Evolutionary conservation across 371 early-diverging fungal genomes (phyloP), one percentile per base, ranked within the genome.

Genomic region (Sporodiniella umbellata): DNA sequence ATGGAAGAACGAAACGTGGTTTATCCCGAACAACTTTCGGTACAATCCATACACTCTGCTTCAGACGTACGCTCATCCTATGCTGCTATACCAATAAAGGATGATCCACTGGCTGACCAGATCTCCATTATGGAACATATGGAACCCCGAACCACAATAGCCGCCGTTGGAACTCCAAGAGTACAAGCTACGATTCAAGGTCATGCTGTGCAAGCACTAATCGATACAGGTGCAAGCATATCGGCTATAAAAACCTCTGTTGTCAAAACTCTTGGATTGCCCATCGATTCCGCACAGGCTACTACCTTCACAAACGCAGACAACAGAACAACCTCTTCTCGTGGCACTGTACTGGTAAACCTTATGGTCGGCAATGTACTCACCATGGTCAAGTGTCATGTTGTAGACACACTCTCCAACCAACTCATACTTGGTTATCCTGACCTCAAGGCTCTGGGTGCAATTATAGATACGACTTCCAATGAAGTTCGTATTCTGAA

Each of bases 351-450:
- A 10, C n/a, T 5, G 2, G 19, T 53, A 2, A 17, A 28, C 10
- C 8, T 11, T 28, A n/a, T 45, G 12, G 1, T 53, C 11, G 40
- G 39, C 4, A 17, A 38, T 4, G 5, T 30, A 1, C 3, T 28
- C 1, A 19, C 26, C 10, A n/a, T 7, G 2, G 3, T 53, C 2
- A 14, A 18, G 0, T 53, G 35, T 17, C 53, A 53, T 38, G 46
- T 53, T 26, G 40, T 53, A 6, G 28, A 44, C 8, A 17, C 24
- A 7, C 45, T 53, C 1, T 30, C 45, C 2, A 25, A 45, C 8
- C 45, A n/a, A 18, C 19, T 45, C 0, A 53, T 53, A n/a, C 10
- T 53, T 15, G 50, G 50, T 18, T 50, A 50, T 40, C 40, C 31
- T 6, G 50, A 40, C 31, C 39, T 39, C 5, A 14, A 25, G 17